phyloP scores from a whole-genome alignment of 768 basidiomycete genomes.

The Boletus reticuloceps region DNA sequence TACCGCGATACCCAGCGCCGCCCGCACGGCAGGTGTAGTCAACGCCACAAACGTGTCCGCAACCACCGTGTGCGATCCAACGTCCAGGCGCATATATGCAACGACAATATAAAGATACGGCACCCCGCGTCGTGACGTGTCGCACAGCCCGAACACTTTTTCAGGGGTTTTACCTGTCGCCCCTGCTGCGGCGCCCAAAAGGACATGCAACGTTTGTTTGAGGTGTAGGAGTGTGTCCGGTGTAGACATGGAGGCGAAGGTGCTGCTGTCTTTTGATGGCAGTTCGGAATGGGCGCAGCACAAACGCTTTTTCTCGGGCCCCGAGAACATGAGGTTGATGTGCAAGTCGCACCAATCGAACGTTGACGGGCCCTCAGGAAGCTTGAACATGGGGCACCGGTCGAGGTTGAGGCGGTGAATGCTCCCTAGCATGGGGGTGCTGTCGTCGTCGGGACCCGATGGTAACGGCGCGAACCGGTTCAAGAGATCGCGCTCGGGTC shows the following conservation, averaged over 20 bases:
- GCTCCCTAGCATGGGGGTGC: constrained; percentile 29
- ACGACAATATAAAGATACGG: constrained; percentile 45
- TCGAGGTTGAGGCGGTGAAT: constrained; percentile 40
- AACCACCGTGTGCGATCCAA: constrained; percentile 41
- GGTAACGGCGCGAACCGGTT: constrained; percentile 27
- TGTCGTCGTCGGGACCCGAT: background rate
- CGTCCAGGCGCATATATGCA: constrained; percentile 43
- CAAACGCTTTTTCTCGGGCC: background rate
- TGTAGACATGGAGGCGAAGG: too few species aligned
- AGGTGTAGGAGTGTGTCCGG: constrained; percentile 25
- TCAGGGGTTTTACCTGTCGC: constrained; percentile 8
- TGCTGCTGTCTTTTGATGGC: too few species aligned
- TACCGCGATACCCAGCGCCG: background rate
- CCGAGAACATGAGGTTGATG: constrained; percentile 25
- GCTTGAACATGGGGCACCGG: constrained; percentile 31
- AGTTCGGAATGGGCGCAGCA: too few species aligned
- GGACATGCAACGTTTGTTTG: constrained; percentile 30
- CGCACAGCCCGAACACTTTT: constrained; percentile 16
- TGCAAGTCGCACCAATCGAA: constrained; percentile 31
- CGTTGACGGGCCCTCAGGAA: constrained; percentile 6
- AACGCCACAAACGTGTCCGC: constrained; percentile 48
- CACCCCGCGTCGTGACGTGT: constrained; percentile 3
- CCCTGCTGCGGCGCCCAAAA: constrained; percentile 19
- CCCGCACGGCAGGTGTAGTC: constrained; percentile 12
- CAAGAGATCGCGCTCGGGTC: constrained; percentile 19